Evolutionary conservation across 2,329 filamentous ascomycete genomes (phyloP).

Genomic region (Colletotrichum viniferum): DNA sequence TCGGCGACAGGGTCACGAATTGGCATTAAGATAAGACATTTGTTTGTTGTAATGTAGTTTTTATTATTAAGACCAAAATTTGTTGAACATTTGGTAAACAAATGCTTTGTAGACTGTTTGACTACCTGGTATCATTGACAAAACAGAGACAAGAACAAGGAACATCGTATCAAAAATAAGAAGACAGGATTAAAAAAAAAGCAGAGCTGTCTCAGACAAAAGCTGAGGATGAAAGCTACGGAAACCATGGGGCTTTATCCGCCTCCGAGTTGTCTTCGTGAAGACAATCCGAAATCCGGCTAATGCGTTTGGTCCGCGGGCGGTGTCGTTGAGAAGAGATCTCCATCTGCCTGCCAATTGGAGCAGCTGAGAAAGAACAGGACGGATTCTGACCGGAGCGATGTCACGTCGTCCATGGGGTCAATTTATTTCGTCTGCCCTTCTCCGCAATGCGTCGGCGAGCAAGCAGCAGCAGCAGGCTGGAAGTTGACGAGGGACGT

Average conservation of each 20-base stretch:
- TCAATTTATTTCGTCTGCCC: not conserved
- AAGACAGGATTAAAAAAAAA: not conserved
- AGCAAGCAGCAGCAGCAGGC: not conserved
- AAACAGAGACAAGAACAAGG: not conserved
- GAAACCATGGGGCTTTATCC: not conserved
- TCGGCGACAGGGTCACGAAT: not conserved
- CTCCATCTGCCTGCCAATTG: not conserved
- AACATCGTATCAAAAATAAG: not conserved
- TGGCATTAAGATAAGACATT: not conserved
- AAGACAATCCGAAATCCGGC: not conserved
- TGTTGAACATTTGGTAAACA: not conserved
- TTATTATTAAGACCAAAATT: not conserved
- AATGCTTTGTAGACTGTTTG: not conserved
- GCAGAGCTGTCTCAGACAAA: not conserved
- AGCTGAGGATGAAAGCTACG: not conserved
- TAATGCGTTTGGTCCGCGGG: not conserved
- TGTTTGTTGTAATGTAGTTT: not conserved
- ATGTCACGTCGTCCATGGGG: slow-evolving; percentile 1
- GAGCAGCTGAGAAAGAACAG: not conserved
- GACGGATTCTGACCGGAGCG: slow-evolving; percentile 10
- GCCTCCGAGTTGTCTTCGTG: not conserved
- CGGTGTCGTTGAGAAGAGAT: not conserved
- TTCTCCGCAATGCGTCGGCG: slow-evolving; percentile 5
- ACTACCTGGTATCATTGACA: not conserved
- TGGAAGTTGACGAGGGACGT: not conserved